Evolutionary conservation across 2,329 filamentous ascomycete genomes (phyloP).

Genomic region (Fusarium sp.): DNA sequence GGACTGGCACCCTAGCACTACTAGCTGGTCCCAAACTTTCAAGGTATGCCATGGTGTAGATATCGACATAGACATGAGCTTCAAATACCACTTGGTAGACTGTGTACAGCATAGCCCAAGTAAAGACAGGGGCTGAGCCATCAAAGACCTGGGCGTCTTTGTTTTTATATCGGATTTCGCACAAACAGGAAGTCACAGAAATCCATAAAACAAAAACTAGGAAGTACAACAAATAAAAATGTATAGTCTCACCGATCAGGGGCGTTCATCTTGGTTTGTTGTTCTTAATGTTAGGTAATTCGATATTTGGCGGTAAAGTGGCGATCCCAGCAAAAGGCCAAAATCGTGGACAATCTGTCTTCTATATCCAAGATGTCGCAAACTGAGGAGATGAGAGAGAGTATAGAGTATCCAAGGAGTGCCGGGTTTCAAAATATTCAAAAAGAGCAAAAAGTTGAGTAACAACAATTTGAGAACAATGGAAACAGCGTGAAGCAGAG

Average conservation of each 20-base stretch:
- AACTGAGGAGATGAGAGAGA: neutral
- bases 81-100: neutral
- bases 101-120: neutral
- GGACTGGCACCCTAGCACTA: neutral
- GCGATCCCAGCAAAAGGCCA: conserved; percentile 26
- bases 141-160: neutral
- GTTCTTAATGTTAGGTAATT: conserved; percentile 4
- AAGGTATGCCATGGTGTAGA: neutral
- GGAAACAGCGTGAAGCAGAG: conserved; percentile 26
- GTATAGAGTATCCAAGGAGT: neutral
- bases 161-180: neutral
- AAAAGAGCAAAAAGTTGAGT: neutral
- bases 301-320: conserved; percentile 37
- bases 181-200: neutral
- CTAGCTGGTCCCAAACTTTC: neutral
- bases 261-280: conserved; percentile 61
- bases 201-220: neutral
- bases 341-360: neutral
- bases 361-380: neutral
- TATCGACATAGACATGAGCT: neutral
- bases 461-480: conserved; percentile 19
- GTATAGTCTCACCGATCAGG: conserved; percentile 62
- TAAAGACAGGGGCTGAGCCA: neutral
- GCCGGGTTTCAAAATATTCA: conserved; percentile 5
- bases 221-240: neutral